Percentiles rank a stretch among this genome's conserved stretches.
Evolutionary conservation across 352 stramenopile species (phyloP).

Genomic region (Globisporangium solare): DNA sequence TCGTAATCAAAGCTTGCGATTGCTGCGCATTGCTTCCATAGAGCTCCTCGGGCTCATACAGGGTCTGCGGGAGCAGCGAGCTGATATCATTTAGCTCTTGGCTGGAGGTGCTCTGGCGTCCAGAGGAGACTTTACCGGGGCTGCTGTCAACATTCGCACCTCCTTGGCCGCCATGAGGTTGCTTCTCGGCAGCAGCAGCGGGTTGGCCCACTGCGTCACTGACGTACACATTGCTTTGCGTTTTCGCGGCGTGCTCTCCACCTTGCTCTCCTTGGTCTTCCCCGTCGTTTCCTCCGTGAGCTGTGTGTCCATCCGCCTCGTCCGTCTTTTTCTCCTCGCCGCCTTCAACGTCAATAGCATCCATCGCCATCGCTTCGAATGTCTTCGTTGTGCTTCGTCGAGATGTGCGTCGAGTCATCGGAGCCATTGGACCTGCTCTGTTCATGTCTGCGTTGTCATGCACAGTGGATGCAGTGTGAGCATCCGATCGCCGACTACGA

Average conservation of each 20-base stretch:
- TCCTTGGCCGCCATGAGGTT: too few species aligned
- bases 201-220: background rate
- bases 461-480: slow-evolving; percentile 16
- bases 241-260: background rate
- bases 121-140: too few species aligned
- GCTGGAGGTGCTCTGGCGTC: too few species aligned
- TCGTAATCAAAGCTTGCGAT: background rate
- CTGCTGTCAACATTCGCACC: too few species aligned
- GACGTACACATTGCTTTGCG: background rate
- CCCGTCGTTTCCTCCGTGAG: background rate
- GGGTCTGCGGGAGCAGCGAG: slow-evolving; percentile 9
- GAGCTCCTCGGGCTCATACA: background rate
- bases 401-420: slow-evolving; percentile 20
- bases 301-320: background rate
- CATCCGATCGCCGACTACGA: slow-evolving; percentile 12
- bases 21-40: background rate
- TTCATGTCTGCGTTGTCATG: slow-evolving; percentile 12
- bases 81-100: slow-evolving; percentile 9
- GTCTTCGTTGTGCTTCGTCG: slow-evolving; percentile 28
- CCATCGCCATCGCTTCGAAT: slow-evolving; percentile 18
- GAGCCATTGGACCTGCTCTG: slow-evolving; percentile 4
- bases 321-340: slow-evolving; percentile 24
- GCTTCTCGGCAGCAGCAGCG: too few species aligned
- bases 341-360: slow-evolving; percentile 15
- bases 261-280: background rate